phyloP scores from a whole-genome alignment of 2,329 filamentous ascomycete genomes.

The Claviceps spartinae region DNA sequence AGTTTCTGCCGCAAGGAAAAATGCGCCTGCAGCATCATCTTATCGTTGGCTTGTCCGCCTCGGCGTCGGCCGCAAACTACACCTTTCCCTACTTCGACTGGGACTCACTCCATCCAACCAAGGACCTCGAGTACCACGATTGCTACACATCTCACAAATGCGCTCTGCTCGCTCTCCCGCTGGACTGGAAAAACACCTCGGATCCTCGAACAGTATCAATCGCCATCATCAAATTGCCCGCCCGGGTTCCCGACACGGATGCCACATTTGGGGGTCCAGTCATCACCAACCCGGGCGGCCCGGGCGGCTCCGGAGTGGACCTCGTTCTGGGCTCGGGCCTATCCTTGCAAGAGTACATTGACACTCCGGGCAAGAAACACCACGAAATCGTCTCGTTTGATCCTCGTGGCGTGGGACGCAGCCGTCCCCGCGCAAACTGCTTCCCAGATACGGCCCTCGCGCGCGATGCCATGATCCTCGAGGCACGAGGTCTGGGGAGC shows the following conservation, averaged over 20 bases:
- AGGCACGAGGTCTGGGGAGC: constrained; percentile 19
- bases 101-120: constrained; percentile 20
- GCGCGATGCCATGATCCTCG: constrained; percentile 16
- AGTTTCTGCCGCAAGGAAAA: background rate
- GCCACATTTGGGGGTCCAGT: constrained; percentile 28
- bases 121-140: constrained; percentile 22
- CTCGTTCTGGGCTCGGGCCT: constrained; percentile 15
- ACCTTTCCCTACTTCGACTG: constrained; percentile 20
- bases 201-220: constrained; percentile 21
- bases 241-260: constrained; percentile 23
- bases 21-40: constrained; percentile 1
- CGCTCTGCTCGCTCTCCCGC: constrained; percentile 28
- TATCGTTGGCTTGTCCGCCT: background rate
- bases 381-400: constrained; percentile 32
- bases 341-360: constrained; percentile 16
- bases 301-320: constrained; percentile 26
- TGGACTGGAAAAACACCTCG: constrained; percentile 26
- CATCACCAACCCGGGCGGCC: constrained; percentile 32
- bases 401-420: constrained; percentile 27
- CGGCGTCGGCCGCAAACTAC: background rate
- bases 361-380: constrained; percentile 17
- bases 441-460: constrained; percentile 18
- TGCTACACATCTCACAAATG: constrained; percentile 28
- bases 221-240: constrained; percentile 28
- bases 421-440: constrained; percentile 25